Evolutionary conservation across 1,284 basidiomycete genomes (phyloP).

Genomic region (Malassezia brasiliensis): DNA sequence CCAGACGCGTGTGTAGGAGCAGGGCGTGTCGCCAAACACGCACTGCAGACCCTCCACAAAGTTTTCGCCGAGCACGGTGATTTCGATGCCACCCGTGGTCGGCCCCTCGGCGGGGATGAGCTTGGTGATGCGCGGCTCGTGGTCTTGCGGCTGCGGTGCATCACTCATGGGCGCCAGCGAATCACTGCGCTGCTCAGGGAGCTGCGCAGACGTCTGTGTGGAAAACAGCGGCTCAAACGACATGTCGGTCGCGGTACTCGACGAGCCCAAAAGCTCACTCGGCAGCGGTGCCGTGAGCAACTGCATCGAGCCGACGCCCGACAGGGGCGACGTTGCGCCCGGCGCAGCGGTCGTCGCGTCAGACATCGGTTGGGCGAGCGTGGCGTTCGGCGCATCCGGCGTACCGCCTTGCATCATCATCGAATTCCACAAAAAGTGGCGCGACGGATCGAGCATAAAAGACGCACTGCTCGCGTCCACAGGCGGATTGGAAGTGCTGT

Average conservation of each 20-base stretch:
- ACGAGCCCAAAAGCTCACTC: background rate
- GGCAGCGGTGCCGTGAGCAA: background rate
- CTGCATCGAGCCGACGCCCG: background rate
- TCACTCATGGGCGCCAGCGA: background rate
- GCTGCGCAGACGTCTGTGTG: background rate
- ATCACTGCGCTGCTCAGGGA: background rate
- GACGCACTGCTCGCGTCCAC: conserved; percentile 2
- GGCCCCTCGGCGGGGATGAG: conserved; percentile 76
- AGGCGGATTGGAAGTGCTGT: background rate
- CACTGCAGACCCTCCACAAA: conserved; percentile 61
- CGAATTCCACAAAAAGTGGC: background rate
- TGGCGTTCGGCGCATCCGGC: background rate
- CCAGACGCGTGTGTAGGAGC: conserved; percentile 79
- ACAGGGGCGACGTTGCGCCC: background rate
- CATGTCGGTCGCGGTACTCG: background rate
- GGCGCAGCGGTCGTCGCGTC: background rate
- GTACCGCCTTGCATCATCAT: background rate
- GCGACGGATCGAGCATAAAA: conserved; percentile 3
- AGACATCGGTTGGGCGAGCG: background rate
- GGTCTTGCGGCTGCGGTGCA: background rate
- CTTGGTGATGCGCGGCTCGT: conserved; percentile 35
- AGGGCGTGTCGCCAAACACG: conserved; percentile 73
- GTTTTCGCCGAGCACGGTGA: conserved; percentile 70
- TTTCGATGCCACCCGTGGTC: conserved; percentile 70
- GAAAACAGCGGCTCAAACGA: background rate